Base-by-base conservation (phyloP, 768 basidiomycete genomes). In the Holtermannia corniformis region DNA sequence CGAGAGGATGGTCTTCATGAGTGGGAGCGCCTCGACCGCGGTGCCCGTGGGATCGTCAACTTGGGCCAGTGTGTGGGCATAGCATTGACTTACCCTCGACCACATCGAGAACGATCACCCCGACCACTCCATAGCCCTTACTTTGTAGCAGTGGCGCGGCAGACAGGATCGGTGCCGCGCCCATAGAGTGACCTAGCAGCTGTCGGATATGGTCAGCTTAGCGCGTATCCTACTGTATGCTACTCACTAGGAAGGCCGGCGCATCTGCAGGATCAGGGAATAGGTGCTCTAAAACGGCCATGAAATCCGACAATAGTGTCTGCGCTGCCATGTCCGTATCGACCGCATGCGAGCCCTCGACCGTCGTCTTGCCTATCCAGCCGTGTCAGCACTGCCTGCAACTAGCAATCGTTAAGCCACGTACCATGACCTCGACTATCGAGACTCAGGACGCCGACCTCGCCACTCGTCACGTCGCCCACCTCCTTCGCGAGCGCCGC, bases 101-200 rank as follows among this genome's bases (percentile, higher is more conserved):
- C 82, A 93, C 75, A 80, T 86, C 47, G 83, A 95, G 64, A 79
- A 93, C 62, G 85, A 93, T 60, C 84, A 91, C 55, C 83, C 83
- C 27, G 1, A 80, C 78, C 2, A 96, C 76, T 13, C 77, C 78
- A 60, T 87, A 93, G 45, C 82, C 80, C 21, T 74, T 75, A 42
- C 81, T 78, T 50, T 86, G 79, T 1, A 99, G 75, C 16, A 73
- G 66, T 1, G 87, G 81, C 55, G 81, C 82, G 1, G 83, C 78
- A 3, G 82, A 80, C 5, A 85, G 81, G 20, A 87, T 79, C 3
- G 95, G 91, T 0, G 91, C 84, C 22, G 92, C 93, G 13, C 95
- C 95, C 85, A 99, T 93, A 54, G 88, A 92, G 67, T 99, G 95
- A 0, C 95, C 95, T 7, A 95, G 78, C 5, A 95, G 79, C 85